These are phyloP conservation scores for Sporothrix humicola DNA, from an alignment of 2,329 filamentous ascomycete species.

Conservation along the genomic window DNA sequence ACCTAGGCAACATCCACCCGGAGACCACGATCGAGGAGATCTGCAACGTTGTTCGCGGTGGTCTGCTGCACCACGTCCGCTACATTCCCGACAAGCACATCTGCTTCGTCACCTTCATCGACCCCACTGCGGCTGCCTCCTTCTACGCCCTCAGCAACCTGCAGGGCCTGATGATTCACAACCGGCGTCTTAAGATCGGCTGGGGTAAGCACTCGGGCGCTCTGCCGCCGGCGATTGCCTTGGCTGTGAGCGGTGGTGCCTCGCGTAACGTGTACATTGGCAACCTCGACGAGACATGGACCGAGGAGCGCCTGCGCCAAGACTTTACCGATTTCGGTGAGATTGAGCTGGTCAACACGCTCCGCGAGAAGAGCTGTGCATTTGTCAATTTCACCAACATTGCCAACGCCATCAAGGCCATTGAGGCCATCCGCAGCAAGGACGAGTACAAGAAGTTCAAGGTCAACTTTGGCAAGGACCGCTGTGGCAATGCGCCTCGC, in stretches of 20 bases:
- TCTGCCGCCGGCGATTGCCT: constrained; percentile 90
- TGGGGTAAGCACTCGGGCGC: constrained; percentile 99
- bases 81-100: constrained; percentile 99
- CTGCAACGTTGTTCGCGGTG: constrained; percentile 96
- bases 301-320: constrained; percentile 90
- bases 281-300: constrained; percentile 97
- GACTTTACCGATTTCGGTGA: constrained; percentile 98
- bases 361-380: constrained; percentile 98
- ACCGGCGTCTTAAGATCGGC: constrained; percentile 94
- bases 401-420: constrained; percentile 98
- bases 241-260: constrained; percentile 94
- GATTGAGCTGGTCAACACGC: constrained; percentile 94
- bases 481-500: constrained; percentile 93
- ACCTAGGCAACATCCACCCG: constrained; percentile 97
- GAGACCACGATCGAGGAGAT: constrained; percentile 99
- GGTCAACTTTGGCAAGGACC: constrained; percentile 99
- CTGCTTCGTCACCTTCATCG: constrained; percentile 99
- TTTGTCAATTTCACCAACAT: constrained; percentile 99
- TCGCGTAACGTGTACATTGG: constrained; percentile 99
- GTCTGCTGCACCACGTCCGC: constrained; percentile 94
- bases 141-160: constrained; percentile 98
- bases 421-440: constrained; percentile 90
- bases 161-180: constrained; percentile 98
- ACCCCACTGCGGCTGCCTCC: constrained; percentile 94
- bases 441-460: constrained; percentile 99